Evolutionary conservation across 1,139 yeast species (phyloP).

Genomic region (Dujonia santamariae): DNA sequence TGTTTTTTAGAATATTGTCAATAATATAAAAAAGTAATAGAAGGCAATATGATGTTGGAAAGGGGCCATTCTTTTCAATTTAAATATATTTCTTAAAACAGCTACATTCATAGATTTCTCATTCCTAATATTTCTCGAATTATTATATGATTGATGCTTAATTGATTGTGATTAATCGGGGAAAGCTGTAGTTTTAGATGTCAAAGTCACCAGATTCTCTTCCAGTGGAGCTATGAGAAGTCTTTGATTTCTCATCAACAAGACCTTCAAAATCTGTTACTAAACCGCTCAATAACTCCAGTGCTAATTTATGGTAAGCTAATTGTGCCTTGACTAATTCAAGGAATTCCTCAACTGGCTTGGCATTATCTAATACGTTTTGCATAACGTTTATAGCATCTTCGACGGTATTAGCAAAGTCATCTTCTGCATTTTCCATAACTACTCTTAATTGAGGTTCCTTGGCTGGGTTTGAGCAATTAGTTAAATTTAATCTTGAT

Average conservation of each 20-base stretch:
- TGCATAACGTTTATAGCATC: constrained; percentile 86
- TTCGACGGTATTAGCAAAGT: constrained; percentile 86
- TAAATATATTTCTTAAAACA: no score
- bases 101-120: no score
- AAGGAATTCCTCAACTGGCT: constrained; percentile 65
- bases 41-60: no score
- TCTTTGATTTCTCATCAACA: constrained; percentile 49
- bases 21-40: no score
- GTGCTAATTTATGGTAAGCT: constrained; percentile 77
- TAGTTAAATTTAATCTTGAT: constrained; percentile 63
- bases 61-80: no score
- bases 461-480: constrained; percentile 68
- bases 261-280: constrained; percentile 63
- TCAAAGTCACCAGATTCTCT: constrained; percentile 47
- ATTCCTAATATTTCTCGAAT: no score
- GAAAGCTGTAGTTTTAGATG: no score
- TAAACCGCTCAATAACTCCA: constrained; percentile 64
- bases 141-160: no score
- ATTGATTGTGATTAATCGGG: no score
- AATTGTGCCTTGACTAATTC: constrained; percentile 79
- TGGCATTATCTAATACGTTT: constrained; percentile 72
- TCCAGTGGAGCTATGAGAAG: constrained; percentile 20
- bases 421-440: constrained; percentile 86
- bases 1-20: no score
- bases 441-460: constrained; percentile 73